Evolutionary conservation across 2,329 filamentous ascomycete genomes (phyloP).

Genomic region (Exophiala phaeomuriformis): DNA sequence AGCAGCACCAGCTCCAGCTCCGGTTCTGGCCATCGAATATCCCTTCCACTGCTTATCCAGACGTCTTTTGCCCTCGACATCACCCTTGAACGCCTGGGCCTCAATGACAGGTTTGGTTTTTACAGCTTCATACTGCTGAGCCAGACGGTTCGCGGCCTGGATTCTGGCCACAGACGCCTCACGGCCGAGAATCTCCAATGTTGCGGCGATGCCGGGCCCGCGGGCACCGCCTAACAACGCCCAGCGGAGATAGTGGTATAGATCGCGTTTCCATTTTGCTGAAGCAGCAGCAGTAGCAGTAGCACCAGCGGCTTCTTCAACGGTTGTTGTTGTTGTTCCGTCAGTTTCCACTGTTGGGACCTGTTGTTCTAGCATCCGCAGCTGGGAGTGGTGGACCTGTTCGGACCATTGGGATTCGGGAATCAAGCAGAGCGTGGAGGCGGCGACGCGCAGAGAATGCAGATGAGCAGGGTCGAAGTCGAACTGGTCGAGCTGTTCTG

Average conservation of each 20-base stretch:
- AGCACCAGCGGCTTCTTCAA: background rate
- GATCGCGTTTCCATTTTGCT: conserved; percentile 34
- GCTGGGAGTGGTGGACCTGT: conserved; percentile 36
- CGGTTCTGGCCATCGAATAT: conserved; percentile 9
- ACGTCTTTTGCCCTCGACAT: conserved; percentile 20
- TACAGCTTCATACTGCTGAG: conserved; percentile 11
- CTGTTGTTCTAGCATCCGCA: conserved; percentile 23
- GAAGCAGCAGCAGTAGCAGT: no score
- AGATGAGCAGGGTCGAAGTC: conserved; percentile 16
- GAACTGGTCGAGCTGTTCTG: conserved; percentile 12
- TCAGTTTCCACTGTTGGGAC: background rate
- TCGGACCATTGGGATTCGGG: conserved; percentile 37
- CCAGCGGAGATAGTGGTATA: conserved; percentile 53
- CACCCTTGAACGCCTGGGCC: conserved; percentile 9
- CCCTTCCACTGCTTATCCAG: conserved; percentile 20
- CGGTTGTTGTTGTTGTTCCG: background rate
- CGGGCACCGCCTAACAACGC: conserved; percentile 47
- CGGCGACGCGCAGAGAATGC: conserved; percentile 39
- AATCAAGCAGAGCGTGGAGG: conserved; percentile 39
- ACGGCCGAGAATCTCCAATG: conserved; percentile 50
- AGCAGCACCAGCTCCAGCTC: no score
- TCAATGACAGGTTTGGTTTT: conserved; percentile 7
- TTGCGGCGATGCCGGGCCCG: conserved; percentile 48
- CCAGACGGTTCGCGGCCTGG: conserved; percentile 33
- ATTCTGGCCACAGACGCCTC: conserved; percentile 44